Percentiles rank a stretch among this genome's conserved stretches.
These are phyloP conservation scores for Cryoendolithus antarcticus DNA, from an alignment of 2,329 filamentous ascomycete species.

Conservation along the genomic window DNA sequence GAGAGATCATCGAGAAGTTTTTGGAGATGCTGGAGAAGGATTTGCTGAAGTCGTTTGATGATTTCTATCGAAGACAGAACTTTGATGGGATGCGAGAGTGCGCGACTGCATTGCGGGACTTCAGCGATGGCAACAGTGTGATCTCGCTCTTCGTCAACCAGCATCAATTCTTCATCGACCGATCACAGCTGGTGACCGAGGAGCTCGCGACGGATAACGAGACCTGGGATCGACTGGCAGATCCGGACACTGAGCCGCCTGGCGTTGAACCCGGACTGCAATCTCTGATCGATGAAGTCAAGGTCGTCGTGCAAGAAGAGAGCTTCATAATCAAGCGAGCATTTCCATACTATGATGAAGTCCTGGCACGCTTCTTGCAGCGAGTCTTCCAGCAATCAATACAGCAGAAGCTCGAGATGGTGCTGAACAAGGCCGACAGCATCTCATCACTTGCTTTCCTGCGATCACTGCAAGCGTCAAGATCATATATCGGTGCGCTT, in stretches of 20 bases:
- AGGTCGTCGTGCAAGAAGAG: slow-evolving; percentile 91
- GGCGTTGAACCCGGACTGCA: slow-evolving; percentile 87
- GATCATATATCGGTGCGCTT: slow-evolving; percentile 73
- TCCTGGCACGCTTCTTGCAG: slow-evolving; percentile 85
- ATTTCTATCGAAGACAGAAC: slow-evolving; percentile 88
- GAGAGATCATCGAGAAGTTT: slow-evolving; percentile 92
- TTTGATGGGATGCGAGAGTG: slow-evolving; percentile 98
- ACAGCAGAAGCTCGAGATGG: slow-evolving; percentile 89
- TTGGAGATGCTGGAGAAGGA: slow-evolving; percentile 93
- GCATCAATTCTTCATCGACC: slow-evolving; percentile 97
- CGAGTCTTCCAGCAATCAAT: slow-evolving; percentile 96
- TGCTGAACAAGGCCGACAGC: slow-evolving; percentile 84
- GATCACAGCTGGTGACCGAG: slow-evolving; percentile 80
- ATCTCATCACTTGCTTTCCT: slow-evolving; percentile 88
- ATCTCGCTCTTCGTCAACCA: slow-evolving; percentile 96
- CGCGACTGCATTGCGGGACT: slow-evolving; percentile 83
- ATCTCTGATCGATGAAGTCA: slow-evolving; percentile 85
- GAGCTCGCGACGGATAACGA: slow-evolving; percentile 64
- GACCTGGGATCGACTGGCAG: slow-evolving; percentile 79
- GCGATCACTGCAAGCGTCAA: slow-evolving; percentile 77
- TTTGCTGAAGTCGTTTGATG: slow-evolving; percentile 88
- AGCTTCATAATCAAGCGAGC: slow-evolving; percentile 93
- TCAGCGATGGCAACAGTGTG: slow-evolving; percentile 89
- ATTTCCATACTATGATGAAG: slow-evolving; percentile 92
- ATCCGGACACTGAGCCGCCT: slow-evolving; percentile 84